phyloP scores from a whole-genome alignment of 2,329 filamentous ascomycete species.

The Colletotrichum sp. region DNA sequence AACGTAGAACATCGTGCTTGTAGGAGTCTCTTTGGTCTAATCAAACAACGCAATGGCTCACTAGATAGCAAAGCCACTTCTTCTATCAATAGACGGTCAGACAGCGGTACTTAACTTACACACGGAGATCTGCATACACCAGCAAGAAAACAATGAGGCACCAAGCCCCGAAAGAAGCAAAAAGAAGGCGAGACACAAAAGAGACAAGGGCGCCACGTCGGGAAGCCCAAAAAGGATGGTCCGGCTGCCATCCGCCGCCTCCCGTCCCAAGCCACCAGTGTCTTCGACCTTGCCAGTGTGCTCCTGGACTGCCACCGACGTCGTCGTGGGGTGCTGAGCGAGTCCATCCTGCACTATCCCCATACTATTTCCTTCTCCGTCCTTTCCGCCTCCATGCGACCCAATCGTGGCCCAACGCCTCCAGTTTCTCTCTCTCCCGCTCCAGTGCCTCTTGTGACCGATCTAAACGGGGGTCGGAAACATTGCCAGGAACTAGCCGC shows the following conservation, averaged over 20 bases:
- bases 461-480: background rate
- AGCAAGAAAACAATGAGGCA: background rate
- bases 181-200: background rate
- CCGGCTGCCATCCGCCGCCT: background rate
- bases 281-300: background rate
- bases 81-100: background rate
- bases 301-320: background rate
- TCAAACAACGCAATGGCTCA: background rate
- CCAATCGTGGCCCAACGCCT: slow-evolving; percentile 3
- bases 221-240: background rate
- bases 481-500: background rate
- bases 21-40: background rate
- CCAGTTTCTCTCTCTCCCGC: background rate
- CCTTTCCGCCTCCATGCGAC: slow-evolving; percentile 2
- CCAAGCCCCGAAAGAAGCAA: background rate
- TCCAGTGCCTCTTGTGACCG: background rate
- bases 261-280: background rate
- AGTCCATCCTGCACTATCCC: background rate
- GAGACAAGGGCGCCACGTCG: background rate
- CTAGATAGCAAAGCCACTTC: background rate
- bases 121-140: background rate
- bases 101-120: background rate
- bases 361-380: background rate
- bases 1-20: background rate
- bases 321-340: background rate